Conservation (phyloP, 768 basidiomycete genomes). For the Roridomyces roridus region DNA sequence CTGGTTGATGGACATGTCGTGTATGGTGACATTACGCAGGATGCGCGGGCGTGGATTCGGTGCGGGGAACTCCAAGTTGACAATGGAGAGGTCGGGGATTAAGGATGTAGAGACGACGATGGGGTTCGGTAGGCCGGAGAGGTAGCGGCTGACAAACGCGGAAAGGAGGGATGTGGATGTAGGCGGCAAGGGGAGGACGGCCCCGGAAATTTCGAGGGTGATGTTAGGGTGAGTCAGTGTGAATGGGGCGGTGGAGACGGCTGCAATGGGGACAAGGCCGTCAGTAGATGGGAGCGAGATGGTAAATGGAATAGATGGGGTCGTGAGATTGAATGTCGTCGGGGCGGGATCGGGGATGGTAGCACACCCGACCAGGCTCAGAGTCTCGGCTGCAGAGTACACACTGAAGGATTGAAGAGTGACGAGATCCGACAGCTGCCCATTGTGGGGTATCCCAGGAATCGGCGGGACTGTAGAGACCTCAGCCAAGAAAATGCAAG, state of each 20-base stretch:
- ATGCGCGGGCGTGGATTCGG: conserved; percentile 69
- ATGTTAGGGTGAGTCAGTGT: conserved; percentile 71
- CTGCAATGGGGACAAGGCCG: conserved; percentile 52
- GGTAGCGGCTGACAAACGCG: conserved; percentile 66
- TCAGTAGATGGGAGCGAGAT: conserved; percentile 53
- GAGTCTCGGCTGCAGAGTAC: conserved; percentile 32
- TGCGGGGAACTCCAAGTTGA: conserved; percentile 68
- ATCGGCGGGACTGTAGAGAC: conserved; percentile 59
- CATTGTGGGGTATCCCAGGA: conserved; percentile 64
- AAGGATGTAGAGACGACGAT: conserved; percentile 65
- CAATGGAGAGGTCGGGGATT: conserved; percentile 52
- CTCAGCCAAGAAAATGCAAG: background rate
- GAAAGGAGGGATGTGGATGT: conserved; percentile 54
- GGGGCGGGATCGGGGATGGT: conserved; percentile 66
- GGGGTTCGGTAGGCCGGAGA: conserved; percentile 60
- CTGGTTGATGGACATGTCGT: conserved; percentile 72
- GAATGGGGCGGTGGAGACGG: conserved; percentile 62
- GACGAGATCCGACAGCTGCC: conserved; percentile 59
- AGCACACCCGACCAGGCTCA: conserved; percentile 58
- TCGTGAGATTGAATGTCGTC: conserved; percentile 50
- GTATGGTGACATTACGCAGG: conserved; percentile 74
- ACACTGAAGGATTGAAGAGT: conserved; percentile 63
- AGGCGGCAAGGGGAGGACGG: conserved; percentile 57
- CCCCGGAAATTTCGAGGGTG: conserved; percentile 61
- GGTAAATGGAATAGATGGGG: conserved; percentile 67